A percentile compares a stretch with the other conserved stretches of the same genome.
phyloP scores from a whole-genome alignment of 371 early-diverging fungal species.

The Zychaea mexicana region DNA sequence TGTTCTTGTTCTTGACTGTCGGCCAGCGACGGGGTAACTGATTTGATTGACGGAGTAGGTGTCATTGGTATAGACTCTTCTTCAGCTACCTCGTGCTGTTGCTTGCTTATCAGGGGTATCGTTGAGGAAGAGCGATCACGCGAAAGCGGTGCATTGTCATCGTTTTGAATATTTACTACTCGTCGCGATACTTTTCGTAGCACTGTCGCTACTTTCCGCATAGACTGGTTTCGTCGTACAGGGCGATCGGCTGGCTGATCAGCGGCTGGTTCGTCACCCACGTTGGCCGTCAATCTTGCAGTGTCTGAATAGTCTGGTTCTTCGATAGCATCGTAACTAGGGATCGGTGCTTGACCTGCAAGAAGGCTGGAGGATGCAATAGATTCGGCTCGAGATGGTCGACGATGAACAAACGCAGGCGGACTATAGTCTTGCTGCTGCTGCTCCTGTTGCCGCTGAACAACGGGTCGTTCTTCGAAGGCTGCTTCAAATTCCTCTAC shows the following conservation, averaged over 20 bases:
- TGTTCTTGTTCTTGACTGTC: not conserved
- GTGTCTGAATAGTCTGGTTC: constrained; percentile 44
- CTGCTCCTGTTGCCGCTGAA: not conserved
- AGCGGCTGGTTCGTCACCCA: constrained; percentile 14
- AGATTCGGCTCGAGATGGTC: constrained; percentile 14
- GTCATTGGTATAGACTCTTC: constrained; percentile 32
- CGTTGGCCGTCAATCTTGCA: constrained; percentile 37
- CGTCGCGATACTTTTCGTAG: constrained; percentile 30
- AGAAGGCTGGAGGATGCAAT: constrained; percentile 1
- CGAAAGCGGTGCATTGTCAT: constrained; percentile 9
- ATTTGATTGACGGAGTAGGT: constrained; percentile 8
- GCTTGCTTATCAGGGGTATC: constrained; percentile 4
- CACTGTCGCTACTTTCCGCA: constrained; percentile 20
- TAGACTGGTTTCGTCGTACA: constrained; percentile 25
- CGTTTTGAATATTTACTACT: constrained; percentile 34
- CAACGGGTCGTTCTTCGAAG: constrained; percentile 10
- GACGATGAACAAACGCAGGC: not conserved
- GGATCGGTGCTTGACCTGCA: not conserved
- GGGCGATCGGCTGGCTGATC: constrained; percentile 5
- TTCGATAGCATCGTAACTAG: not conserved
- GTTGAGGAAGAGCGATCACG: constrained; percentile 8
- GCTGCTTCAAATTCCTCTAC: constrained; percentile 13
- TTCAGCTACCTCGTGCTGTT: not conserved
- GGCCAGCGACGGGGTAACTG: not conserved
- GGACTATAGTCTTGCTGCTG: not conserved